Conservation (phyloP, 2,329 filamentous ascomycete species). For the Colletotrichum navitas region DNA sequence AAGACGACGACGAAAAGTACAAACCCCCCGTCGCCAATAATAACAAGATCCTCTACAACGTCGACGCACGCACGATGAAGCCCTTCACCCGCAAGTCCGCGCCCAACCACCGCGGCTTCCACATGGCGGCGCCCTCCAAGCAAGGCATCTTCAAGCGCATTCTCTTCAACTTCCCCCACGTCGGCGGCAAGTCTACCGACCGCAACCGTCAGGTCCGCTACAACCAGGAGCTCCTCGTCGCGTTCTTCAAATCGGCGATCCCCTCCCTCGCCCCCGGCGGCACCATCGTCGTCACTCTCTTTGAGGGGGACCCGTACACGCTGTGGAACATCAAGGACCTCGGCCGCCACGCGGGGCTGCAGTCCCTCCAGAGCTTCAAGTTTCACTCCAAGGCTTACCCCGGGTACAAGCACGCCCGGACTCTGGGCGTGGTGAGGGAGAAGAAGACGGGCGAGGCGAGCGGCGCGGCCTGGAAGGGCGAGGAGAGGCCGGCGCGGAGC, state of each 20-base stretch:
- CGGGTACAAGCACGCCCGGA: slow-evolving; percentile 80
- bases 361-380: slow-evolving; percentile 76
- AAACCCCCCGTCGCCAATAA: slow-evolving; percentile 46
- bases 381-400: slow-evolving; percentile 78
- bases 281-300: slow-evolving; percentile 84
- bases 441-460: slow-evolving; percentile 59
- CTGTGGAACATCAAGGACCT: slow-evolving; percentile 95
- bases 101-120: slow-evolving; percentile 44
- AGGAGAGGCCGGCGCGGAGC: slow-evolving; percentile 64
- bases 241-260: slow-evolving; percentile 72
- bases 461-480: slow-evolving; percentile 56
- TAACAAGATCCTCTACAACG: slow-evolving; percentile 66
- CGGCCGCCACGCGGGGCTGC: slow-evolving; percentile 80
- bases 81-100: slow-evolving; percentile 52
- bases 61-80: slow-evolving; percentile 77
- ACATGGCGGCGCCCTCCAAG: slow-evolving; percentile 44
- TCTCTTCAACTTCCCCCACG: slow-evolving; percentile 97
- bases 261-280: slow-evolving; percentile 67
- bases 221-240: slow-evolving; percentile 84
- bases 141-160: slow-evolving; percentile 77
- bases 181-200: slow-evolving; percentile 91
- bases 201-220: slow-evolving; percentile 93
- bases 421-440: slow-evolving; percentile 73
- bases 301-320: slow-evolving; percentile 94
- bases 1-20: slow-evolving; percentile 36